Conservation (phyloP, 1,284 basidiomycete species). For the Coniferiporia sulphurascens region DNA sequence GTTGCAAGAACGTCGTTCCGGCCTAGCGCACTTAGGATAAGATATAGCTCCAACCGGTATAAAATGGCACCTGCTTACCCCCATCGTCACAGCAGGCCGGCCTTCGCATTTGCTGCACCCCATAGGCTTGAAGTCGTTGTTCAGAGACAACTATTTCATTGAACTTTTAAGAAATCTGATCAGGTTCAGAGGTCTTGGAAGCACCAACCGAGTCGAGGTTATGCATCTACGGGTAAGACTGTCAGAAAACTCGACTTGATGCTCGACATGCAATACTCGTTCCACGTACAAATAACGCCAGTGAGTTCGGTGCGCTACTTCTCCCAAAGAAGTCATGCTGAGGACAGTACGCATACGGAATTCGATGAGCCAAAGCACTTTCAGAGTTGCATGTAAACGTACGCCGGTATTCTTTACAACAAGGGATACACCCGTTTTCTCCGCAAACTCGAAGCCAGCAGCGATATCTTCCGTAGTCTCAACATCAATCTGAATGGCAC, state of each 20-base stretch:
- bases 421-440: conserved; percentile 21
- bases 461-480: conserved; percentile 19
- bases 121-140: neutral
- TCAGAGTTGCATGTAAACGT: neutral
- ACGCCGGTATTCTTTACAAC: conserved; percentile 26
- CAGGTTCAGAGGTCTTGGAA: neutral
- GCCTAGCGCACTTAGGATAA: conserved; percentile 17
- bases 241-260: too few relatives aligned
- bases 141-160: neutral
- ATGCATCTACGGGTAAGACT: conserved; percentile 11
- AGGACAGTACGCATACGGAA: neutral
- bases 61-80: neutral
- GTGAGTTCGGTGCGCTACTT: conserved; percentile 18
- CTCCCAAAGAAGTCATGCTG: conserved; percentile 21
- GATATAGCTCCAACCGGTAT: neutral
- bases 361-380: too few relatives aligned
- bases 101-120: conserved; percentile 18
- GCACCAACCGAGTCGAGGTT: conserved; percentile 17
- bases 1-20: conserved; percentile 23
- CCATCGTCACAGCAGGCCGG: neutral
- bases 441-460: conserved; percentile 23
- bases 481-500: conserved; percentile 23
- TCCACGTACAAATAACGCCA: conserved; percentile 16
- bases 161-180: neutral
- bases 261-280: too few relatives aligned